Conservation (phyloP, 2,329 filamentous ascomycete species). For the Colletotrichum sp. region DNA sequence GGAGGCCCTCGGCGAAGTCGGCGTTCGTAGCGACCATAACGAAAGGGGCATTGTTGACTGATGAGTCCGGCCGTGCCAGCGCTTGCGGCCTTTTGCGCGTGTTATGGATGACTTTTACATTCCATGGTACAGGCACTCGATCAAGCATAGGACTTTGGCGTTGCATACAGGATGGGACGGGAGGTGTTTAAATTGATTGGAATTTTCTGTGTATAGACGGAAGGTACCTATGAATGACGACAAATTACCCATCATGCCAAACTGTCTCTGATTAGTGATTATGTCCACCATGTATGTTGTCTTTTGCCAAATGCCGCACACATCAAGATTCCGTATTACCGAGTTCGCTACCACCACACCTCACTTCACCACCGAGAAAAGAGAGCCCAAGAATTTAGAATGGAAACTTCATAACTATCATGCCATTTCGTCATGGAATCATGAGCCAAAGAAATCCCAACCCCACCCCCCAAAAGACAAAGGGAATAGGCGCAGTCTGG, state of each 20-base stretch:
- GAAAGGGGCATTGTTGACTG: neutral
- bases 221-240: neutral
- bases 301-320: neutral
- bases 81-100: neutral
- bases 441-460: slow-evolving; percentile 22
- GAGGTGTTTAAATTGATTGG: neutral
- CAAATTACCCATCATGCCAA: neutral
- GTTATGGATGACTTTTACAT: neutral
- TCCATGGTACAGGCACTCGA: neutral
- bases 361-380: neutral
- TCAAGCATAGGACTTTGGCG: neutral
- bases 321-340: neutral
- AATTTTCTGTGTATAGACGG: neutral
- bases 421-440: slow-evolving; percentile 26
- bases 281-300: neutral
- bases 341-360: neutral
- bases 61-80: neutral
- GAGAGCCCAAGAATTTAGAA: neutral
- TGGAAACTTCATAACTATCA: slow-evolving; percentile 23
- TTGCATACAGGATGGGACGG: neutral
- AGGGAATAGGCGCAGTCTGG: slow-evolving; percentile 21
- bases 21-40: neutral
- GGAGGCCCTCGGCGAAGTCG: neutral
- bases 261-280: neutral
- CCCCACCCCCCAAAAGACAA: slow-evolving; percentile 4